A percentile compares a stretch with the other conserved stretches of the same genome.
Conservation (phyloP, 2,329 filamentous ascomycete species). For the Clonostachys sp. region DNA sequence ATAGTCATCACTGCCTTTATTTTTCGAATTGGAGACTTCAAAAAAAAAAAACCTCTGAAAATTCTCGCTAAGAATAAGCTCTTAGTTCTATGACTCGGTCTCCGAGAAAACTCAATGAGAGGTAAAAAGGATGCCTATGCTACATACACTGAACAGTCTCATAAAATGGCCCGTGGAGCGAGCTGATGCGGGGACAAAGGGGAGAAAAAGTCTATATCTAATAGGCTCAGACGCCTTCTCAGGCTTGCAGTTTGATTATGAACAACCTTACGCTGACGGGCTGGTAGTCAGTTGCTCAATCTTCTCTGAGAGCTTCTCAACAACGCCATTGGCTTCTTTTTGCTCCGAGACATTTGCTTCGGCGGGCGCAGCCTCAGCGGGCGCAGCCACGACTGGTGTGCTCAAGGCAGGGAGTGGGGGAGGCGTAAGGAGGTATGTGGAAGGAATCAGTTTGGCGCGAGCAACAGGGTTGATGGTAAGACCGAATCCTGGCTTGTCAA, state of each 20-base stretch:
- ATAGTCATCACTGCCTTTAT: too few relatives aligned
- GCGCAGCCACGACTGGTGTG: constrained; percentile 17
- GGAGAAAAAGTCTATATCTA: too few relatives aligned
- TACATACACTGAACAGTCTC: not conserved
- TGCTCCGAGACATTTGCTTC: constrained; percentile 2
- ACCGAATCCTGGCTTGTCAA: constrained; percentile 89
- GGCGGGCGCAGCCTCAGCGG: constrained; percentile 8
- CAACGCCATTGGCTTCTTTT: constrained; percentile 11
- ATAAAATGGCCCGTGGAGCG: not conserved
- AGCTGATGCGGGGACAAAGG: not conserved
- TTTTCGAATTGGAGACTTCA: too few relatives aligned
- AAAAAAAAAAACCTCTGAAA: too few relatives aligned
- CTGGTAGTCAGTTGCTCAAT: constrained; percentile 22
- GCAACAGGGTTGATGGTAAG: constrained; percentile 80
- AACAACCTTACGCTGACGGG: not conserved
- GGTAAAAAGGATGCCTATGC: not conserved
- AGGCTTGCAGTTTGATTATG: too few relatives aligned
- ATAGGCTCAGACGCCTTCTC: too few relatives aligned
- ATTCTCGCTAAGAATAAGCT: too few relatives aligned
- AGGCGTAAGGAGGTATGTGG: constrained; percentile 67
- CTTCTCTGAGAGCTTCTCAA: constrained; percentile 24
- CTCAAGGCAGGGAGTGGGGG: constrained; percentile 44
- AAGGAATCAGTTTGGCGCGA: constrained; percentile 66
- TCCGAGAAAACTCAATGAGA: not conserved
- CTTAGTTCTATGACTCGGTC: too few relatives aligned